Evolutionary conservation across 768 basidiomycete species (phyloP), one percentile per base, ranked within the genome.

Genomic region (Pleurotus salmoneostramineus): DNA sequence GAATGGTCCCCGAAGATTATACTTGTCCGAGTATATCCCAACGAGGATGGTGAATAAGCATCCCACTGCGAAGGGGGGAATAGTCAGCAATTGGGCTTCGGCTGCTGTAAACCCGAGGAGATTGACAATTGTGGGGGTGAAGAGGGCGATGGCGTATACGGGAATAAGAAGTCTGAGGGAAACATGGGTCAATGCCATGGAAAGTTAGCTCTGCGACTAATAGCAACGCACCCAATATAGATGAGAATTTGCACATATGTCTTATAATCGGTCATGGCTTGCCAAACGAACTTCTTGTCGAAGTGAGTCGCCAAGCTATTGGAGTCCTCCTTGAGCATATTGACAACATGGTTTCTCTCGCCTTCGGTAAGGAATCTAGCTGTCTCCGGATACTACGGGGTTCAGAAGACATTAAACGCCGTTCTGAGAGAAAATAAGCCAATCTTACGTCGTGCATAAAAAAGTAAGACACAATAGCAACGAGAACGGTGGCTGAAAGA

Each of bases 81-180:
- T 67, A 1, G 74, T 68, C 43, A 77, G 47, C 3, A 76, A 65
- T 49, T 76, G 72, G 7, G 74, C 74, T 10, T 64, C 32, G 0
- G 73, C 67, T 35, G 80, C 71, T 3, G 77, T 72, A 64, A 70
- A 82, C 7, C 81, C 80, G 3, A 82, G 63, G 3, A 65, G 61
- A 33, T 64, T 64, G 57, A 73, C 68, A 54, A 73, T 71, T 10
- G 69, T 70, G 3, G 72, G 72, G 4, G 68, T 58, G 62, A 74
- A 74, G 27, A 74, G 65, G 1, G 73, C 63, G 47, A 81, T 70
- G 3, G 77, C 70, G 49, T 80, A 79, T 42, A 77, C 34, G 36
- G 52, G 52, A 27, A 55, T 55, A n/a, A 55, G 31, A 10, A 55
- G 32, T n/a, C 52, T 55, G n/a, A 14, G 12, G 7, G 17, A 34